These are phyloP conservation scores for Tulasnella sp. DNA, from an alignment of 768 basidiomycete species.

Conservation along the genomic window DNA sequence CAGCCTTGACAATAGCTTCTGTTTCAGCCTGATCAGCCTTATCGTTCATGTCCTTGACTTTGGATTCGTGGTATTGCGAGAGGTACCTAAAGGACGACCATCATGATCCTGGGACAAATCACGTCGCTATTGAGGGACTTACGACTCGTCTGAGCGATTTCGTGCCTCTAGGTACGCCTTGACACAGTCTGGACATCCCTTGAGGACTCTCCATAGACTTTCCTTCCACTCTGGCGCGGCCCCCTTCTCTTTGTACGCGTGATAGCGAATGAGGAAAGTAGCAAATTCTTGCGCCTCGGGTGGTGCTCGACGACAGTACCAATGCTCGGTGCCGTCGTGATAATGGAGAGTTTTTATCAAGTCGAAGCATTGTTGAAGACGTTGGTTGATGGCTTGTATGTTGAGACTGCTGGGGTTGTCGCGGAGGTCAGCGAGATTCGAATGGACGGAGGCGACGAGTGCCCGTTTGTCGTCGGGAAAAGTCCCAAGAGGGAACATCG, in stretches of 20 bases:
- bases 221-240: conserved; percentile 50
- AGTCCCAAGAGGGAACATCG: not conserved
- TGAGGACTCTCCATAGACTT: conserved; percentile 42
- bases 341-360: conserved; percentile 36
- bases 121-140: conserved; percentile 26
- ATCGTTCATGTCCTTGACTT: not conserved
- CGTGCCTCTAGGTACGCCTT: conserved; percentile 55
- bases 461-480: not conserved
- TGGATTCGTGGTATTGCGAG: not conserved
- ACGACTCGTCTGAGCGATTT: conserved; percentile 56
- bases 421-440: conserved; percentile 43
- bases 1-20: not conserved
- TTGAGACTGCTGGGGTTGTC: conserved; percentile 45
- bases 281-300: conserved; percentile 52
- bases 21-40: not conserved
- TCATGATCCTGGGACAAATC: not conserved
- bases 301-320: conserved; percentile 65
- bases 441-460: conserved; percentile 25
- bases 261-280: conserved; percentile 68
- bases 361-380: conserved; percentile 41
- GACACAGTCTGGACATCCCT: conserved; percentile 59
- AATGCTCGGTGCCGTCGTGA: conserved; percentile 35
- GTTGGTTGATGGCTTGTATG: conserved; percentile 36
- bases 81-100: not conserved
- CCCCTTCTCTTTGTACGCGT: conserved; percentile 44